Evolutionary conservation across 2,329 filamentous ascomycete species (phyloP), one percentile per base, ranked within the genome.

Genomic region (Hypocrella siamensis): DNA sequence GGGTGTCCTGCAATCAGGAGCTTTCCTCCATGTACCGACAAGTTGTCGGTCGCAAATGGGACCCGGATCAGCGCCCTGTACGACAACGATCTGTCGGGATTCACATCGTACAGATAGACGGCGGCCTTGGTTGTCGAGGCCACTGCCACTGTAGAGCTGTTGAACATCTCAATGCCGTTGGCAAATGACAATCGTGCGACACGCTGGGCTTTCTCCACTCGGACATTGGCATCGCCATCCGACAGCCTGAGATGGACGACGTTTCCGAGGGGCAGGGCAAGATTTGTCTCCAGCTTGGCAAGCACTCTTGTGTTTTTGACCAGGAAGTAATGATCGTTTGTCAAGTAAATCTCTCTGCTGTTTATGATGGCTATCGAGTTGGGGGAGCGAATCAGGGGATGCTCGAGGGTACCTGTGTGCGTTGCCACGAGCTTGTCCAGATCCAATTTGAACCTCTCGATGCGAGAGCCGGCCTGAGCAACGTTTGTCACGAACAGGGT

Each of bases 1-100:
- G 56, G 51, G 19, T 63, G 59, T 0, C 59, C 59, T 0, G 59
- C 52, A 14, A 57, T 49, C 8, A 59, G 36, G 14, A 63, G 47
- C n/a, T 44, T 46, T 29, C 42, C 39, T 24, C 21, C 41, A 16
- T 31, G 44, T 3, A 47, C 30, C 1, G 52, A 52, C 9, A 63
- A 43, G 27, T 63, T 63, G 35, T 63, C 59, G 0, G 57, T 51
- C 6, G 53, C 19, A 35, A 59, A 63, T 0, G 57, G 53, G 3
- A 40, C 29, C 4, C n/a, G 17, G 8, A 40, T 27, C 3, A 25
- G 33, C 4, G 34, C 29, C 17, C 19, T 31, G 19, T 35, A 33
- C 3, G 14, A 12, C 10, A 38, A 31, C 4, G 31, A 25, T 8
- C 26, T 22, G 28, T 36, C 26, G 10, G 19, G 3, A 8, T 14